Conservation (phyloP, 148 eudicot species). For the Vaccinium myrtillus region DNA sequence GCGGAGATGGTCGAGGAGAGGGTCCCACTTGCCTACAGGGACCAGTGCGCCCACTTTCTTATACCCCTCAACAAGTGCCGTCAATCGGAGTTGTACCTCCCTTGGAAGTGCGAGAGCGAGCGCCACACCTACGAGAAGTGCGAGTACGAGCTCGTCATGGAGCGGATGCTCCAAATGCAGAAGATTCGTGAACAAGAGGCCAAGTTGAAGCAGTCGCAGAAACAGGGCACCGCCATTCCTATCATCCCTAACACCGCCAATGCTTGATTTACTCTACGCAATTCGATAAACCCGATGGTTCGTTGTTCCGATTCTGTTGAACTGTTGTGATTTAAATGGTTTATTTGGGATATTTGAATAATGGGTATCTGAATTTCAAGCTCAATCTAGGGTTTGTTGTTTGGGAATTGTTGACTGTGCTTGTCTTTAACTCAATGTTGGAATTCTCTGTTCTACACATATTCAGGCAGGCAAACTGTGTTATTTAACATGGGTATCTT, state of each 20-base stretch:
- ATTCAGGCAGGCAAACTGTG: not conserved
- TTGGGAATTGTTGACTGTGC: not conserved
- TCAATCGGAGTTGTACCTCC: slow-evolving; percentile 72
- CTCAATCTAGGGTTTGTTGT: slow-evolving; percentile 1
- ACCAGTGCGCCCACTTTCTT: slow-evolving; percentile 92
- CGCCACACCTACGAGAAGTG: slow-evolving; percentile 94
- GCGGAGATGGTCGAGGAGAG: slow-evolving; percentile 71
- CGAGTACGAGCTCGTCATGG: slow-evolving; percentile 98
- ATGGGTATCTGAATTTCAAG: not conserved
- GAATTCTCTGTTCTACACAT: not conserved
- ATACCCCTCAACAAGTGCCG: slow-evolving; percentile 97
- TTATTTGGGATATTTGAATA: not conserved
- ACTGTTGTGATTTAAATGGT: not conserved
- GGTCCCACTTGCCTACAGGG: slow-evolving; percentile 79
- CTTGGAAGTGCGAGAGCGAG: slow-evolving; percentile 89
- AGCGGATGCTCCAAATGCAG: slow-evolving; percentile 91
- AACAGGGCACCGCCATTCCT: slow-evolving; percentile 41
- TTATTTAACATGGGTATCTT: not conserved
- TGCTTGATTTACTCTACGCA: slow-evolving; percentile 34
- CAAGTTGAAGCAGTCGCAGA: slow-evolving; percentile 21
- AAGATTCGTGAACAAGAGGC: slow-evolving; percentile 59
- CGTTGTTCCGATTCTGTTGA: not conserved
- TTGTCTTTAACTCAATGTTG: not conserved
- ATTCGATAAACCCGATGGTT: not conserved
- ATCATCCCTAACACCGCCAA: slow-evolving; percentile 67